Evolutionary conservation across 164 flowering plant species (phyloP).

Genomic region (Nymphaea thermarum): DNA sequence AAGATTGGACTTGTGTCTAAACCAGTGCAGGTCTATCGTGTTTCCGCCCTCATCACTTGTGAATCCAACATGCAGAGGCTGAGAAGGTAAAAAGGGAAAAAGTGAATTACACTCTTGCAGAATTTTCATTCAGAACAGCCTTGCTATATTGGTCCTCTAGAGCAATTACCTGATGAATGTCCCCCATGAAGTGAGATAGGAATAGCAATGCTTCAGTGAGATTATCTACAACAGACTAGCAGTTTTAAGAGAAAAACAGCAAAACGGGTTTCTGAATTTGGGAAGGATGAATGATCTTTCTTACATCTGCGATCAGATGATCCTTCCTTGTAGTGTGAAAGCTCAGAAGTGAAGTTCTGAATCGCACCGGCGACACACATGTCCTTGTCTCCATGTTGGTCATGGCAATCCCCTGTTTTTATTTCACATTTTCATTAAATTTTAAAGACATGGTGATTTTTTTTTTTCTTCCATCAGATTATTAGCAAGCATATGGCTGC

Average conservation of each 20-base stretch:
- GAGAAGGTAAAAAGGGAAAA: conserved; percentile 3
- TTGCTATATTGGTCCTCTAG: background rate
- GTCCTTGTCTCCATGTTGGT: conserved; percentile 44
- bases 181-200: conserved; percentile 93
- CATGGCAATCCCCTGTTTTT: conserved; percentile 79
- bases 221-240: conserved; percentile 39
- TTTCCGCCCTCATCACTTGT: conserved; percentile 87
- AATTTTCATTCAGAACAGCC: background rate
- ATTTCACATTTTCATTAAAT: background rate
- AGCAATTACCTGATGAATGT: conserved; percentile 75
- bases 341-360: conserved; percentile 73
- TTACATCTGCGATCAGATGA: conserved; percentile 74
- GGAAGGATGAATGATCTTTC: conserved; percentile 1
- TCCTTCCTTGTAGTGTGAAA: conserved; percentile 63
- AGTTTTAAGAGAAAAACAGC: background rate
- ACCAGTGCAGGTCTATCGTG: conserved; percentile 72
- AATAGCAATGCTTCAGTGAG: conserved; percentile 80
- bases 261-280: background rate
- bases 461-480: no score
- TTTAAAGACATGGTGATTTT: background rate
- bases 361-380: conserved; percentile 95
- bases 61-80: conserved; percentile 94
- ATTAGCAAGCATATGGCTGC: no score
- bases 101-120: background rate
- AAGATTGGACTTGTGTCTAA: conserved; percentile 76